Evolutionary conservation across 148 eudicot genomes (phyloP), one percentile per base, ranked within the genome.

Genomic region (Silene uniflora): DNA sequence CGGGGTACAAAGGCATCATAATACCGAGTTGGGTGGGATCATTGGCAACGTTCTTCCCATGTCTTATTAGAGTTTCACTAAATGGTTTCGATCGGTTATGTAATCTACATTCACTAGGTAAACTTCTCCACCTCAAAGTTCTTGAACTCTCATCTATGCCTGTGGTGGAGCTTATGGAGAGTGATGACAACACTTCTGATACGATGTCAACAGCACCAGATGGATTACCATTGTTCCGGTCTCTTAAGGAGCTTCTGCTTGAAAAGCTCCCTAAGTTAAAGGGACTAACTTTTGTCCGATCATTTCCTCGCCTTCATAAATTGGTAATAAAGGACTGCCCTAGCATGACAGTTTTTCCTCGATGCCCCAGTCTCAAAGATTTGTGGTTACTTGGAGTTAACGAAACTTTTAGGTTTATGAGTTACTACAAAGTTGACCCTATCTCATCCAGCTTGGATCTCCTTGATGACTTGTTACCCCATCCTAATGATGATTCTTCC

Each of bases 51-150:
- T 46, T 64, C 69, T 16, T 66, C 3, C 78, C 64, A n/a, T 23
- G 11, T 2, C 78, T 75, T 75, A 72, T 75, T 22, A 56, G 2
- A 11, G 14, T 75, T 21, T 0, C 13, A 2, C 12, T 75, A 18
- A 2, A 0, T 13, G 17, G 65, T 75, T 75, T 62, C 52, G 23
- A 18, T 9, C 52, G 19, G 16, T 17, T 75, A 35, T 52, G 0
- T 18, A 19, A 23, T 49, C 42, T 63, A 5, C 70, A 69, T 11
- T 25, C n/a, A 1, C 12, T 75, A 10, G 47, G 70, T 63, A 69
- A 64, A 47, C 77, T 75, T 16, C 7, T 2, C 5, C 71, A 75
- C 67, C 77, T 75, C 21, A 75, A 46, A 75, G 6, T 23, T 46
- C 70, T 75, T 64, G 5, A 10, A 17, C 70, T 75, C 24, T 1